Percentiles rank a stretch among this genome's conserved stretches.
Conservation (phyloP, 1,139 yeast species). For the Taphrina flavorubra region DNA sequence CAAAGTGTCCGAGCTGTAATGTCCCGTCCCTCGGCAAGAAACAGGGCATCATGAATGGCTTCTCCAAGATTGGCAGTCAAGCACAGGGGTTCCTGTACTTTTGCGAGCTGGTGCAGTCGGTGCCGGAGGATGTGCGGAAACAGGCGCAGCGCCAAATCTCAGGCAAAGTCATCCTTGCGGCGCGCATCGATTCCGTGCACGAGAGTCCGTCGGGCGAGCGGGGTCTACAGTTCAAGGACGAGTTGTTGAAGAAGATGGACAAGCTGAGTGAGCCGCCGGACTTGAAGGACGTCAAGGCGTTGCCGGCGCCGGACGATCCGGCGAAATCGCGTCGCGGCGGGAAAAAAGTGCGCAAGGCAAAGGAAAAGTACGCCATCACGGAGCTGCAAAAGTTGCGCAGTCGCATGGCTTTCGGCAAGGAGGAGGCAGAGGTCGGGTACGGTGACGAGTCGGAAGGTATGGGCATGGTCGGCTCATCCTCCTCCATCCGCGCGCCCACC, state of each 20-base stretch:
- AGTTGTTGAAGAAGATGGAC: constrained; percentile 67
- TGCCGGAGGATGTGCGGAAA: constrained; percentile 65
- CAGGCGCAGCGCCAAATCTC: constrained; percentile 80
- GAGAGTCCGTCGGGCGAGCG: constrained; percentile 58
- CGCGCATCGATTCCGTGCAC: constrained; percentile 71
- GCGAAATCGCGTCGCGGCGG: constrained; percentile 90
- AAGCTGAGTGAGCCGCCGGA: constrained; percentile 82
- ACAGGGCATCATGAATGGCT: constrained; percentile 58
- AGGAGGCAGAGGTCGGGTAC: constrained; percentile 64
- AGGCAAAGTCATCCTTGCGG: constrained; percentile 80
- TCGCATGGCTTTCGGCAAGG: constrained; percentile 81
- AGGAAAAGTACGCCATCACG: constrained; percentile 79
- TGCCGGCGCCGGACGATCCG: constrained; percentile 80
- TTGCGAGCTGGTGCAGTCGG: constrained; percentile 52
- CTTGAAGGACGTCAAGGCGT: constrained; percentile 68
- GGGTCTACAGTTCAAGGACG: constrained; percentile 66
- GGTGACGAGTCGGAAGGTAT: constrained; percentile 71
- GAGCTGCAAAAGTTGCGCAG: constrained; percentile 84
- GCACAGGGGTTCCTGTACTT: constrained; percentile 65
- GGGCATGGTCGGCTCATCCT: constrained; percentile 66
- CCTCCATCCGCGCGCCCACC: constrained; percentile 54
- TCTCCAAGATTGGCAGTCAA: constrained; percentile 56
- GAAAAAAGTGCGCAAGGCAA: constrained; percentile 73
- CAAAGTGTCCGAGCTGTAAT: constrained; percentile 81
- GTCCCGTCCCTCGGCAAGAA: constrained; percentile 77